phyloP scores from a whole-genome alignment of 2,329 filamentous ascomycete species.

The Colletotrichum sidae region DNA sequence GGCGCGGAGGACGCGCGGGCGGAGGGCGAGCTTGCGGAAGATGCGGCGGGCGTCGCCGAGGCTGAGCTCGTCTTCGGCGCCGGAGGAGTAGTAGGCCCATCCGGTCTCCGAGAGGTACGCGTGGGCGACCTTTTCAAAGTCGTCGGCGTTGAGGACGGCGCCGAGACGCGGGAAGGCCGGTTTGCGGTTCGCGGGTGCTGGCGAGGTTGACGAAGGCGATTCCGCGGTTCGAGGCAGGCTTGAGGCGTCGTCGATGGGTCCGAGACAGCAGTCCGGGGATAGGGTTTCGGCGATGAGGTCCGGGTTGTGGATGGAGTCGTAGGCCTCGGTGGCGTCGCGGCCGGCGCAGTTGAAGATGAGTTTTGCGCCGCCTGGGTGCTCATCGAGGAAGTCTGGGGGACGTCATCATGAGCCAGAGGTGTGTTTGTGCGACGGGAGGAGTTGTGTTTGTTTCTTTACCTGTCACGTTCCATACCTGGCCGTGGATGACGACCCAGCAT shows the following conservation, averaged over 20 bases:
- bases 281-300: conserved; percentile 46
- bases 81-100: conserved; percentile 82
- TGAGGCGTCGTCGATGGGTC: conserved; percentile 40
- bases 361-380: conserved; percentile 47
- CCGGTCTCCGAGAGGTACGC: conserved; percentile 40
- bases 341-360: conserved; percentile 49
- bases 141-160: conserved; percentile 49
- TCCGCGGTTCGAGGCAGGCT: background rate
- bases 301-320: conserved; percentile 47
- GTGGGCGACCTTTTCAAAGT: conserved; percentile 51
- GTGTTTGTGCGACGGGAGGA: background rate
- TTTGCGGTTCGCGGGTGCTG: background rate
- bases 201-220: background rate
- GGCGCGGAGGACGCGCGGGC: conserved; percentile 85
- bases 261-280: conserved; percentile 41
- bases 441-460: conserved; percentile 11
- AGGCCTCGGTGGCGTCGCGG: conserved; percentile 48
- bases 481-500: conserved; percentile 40
- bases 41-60: conserved; percentile 80
- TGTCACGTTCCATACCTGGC: conserved; percentile 40
- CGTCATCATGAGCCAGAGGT: background rate
- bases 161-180: conserved; percentile 42
- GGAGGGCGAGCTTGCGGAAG: conserved; percentile 77
- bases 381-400: conserved; percentile 45
- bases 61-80: conserved; percentile 79